Evolutionary conservation across 495 filamentous ascomycete species (phyloP).

Genomic region (Penicillium macrosclerotiorum): DNA sequence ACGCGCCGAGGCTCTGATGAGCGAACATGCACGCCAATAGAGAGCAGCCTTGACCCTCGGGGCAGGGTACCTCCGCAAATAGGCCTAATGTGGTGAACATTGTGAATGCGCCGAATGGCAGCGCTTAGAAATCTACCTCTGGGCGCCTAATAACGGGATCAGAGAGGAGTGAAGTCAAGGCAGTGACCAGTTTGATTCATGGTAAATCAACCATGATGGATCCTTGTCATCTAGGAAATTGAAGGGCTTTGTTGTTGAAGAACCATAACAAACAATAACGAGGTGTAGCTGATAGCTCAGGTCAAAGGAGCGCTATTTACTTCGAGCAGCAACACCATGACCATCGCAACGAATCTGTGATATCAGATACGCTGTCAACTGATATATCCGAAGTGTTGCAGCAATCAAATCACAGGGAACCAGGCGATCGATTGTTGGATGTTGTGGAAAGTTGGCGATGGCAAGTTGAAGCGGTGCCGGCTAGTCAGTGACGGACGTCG

Average conservation of each 20-base stretch:
- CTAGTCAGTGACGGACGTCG: not conserved
- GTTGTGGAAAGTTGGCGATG: not conserved
- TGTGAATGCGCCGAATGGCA: no score
- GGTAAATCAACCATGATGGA: no score
- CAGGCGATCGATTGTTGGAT: not conserved
- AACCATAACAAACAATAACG: no score
- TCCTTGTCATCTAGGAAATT: not conserved
- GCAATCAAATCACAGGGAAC: no score
- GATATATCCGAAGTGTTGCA: no score
- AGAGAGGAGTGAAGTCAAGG: no score
- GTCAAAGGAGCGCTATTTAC: not conserved
- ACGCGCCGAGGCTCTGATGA: constrained; percentile 33
- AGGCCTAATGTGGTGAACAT: constrained; percentile 69
- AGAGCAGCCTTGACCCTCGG: constrained; percentile 52
- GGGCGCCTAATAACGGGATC: not conserved
- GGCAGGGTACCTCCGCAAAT: constrained; percentile 66
- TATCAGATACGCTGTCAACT: no score
- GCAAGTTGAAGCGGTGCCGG: not conserved
- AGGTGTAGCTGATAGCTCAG: not conserved
- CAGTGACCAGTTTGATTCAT: no score
- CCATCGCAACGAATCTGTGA: no score
- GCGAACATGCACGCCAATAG: constrained; percentile 61
- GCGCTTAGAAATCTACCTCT: constrained; percentile 17
- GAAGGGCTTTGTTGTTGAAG: no score
- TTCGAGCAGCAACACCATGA: no score